Percentiles rank a stretch among this genome's conserved stretches.
These are phyloP conservation scores for Sutorius eximius DNA, from an alignment of 1,284 basidiomycete genomes.

Conservation along the genomic window DNA sequence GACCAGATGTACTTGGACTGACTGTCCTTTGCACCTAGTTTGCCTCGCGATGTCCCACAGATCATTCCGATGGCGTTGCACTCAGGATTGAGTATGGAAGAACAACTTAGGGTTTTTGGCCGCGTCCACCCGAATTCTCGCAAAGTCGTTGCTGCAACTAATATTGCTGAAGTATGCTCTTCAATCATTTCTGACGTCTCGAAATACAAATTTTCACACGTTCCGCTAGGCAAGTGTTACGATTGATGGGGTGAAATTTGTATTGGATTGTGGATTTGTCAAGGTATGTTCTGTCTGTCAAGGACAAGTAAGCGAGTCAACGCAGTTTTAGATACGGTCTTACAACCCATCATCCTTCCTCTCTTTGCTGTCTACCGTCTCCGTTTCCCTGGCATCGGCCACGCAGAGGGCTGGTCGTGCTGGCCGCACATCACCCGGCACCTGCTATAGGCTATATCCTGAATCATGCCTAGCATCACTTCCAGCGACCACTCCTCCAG, in stretches of 20 bases:
- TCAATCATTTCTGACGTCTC: not conserved
- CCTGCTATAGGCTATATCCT: constrained; percentile 93
- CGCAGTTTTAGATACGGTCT: constrained; percentile 63
- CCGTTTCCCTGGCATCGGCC: constrained; percentile 81
- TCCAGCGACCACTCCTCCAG: constrained; percentile 74
- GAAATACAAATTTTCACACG: not conserved
- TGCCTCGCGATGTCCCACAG: constrained; percentile 61
- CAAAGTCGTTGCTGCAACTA: constrained; percentile 93
- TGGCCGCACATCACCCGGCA: constrained; percentile 86
- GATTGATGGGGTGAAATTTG: constrained; percentile 92
- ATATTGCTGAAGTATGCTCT: constrained; percentile 83
- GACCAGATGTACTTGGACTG: constrained; percentile 5
- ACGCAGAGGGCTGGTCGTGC: constrained; percentile 89
- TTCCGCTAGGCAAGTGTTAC: constrained; percentile 82
- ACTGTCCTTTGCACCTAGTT: constrained; percentile 40
- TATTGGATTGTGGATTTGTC: constrained; percentile 94
- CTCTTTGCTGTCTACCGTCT: constrained; percentile 77
- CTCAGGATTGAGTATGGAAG: constrained; percentile 82
- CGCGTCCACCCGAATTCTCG: constrained; percentile 71
- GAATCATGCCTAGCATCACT: constrained; percentile 58
- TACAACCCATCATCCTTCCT: constrained; percentile 83
- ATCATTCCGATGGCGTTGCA: constrained; percentile 80
- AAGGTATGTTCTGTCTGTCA: constrained; percentile 58
- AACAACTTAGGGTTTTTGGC: constrained; percentile 86
- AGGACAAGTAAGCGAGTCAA: not conserved